A percentile compares a stretch with the other conserved stretches of the same genome.
Evolutionary conservation across 495 filamentous ascomycete genomes (phyloP).

Genomic region (Penicillium lagena): DNA sequence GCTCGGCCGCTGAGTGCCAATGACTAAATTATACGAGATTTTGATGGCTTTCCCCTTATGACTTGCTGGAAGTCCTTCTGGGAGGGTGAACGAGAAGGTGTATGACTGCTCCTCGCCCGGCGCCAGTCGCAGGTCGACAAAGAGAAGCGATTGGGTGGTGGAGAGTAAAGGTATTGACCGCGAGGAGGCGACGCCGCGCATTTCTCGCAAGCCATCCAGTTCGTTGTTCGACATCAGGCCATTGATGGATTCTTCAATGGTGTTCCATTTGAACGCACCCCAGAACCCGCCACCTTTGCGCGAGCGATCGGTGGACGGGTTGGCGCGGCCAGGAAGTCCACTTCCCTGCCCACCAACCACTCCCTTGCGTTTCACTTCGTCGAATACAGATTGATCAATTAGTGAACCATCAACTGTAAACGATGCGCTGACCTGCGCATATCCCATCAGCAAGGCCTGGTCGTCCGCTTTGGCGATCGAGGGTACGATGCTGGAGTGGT

Average conservation of each 20-base stretch:
- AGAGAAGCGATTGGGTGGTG: conserved; percentile 94
- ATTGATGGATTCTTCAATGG: conserved; percentile 79
- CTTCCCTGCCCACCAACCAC: conserved; percentile 82
- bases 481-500: conserved; percentile 50
- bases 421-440: conserved; percentile 87
- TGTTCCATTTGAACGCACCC: conserved; percentile 80
- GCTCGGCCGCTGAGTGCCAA: conserved; percentile 85
- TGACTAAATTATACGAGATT: conserved; percentile 82
- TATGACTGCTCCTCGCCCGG: conserved; percentile 88
- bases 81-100: conserved; percentile 77
- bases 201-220: conserved; percentile 87
- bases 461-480: conserved; percentile 38
- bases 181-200: conserved; percentile 74
- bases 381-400: conserved; percentile 82
- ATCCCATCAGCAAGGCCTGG: conserved; percentile 95
- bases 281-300: conserved; percentile 77
- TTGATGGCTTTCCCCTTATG: conserved; percentile 93
- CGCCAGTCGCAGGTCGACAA: conserved; percentile 81
- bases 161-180: conserved; percentile 83
- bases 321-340: conserved; percentile 42
- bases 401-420: conserved; percentile 90
- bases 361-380: conserved; percentile 91
- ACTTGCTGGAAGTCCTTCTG: conserved; percentile 79
- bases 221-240: conserved; percentile 80
- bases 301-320: conserved; percentile 42